These are phyloP conservation scores for Effrenium voratum DNA, from an alignment of 73 alveolate genomes.

Conservation along the genomic window DNA sequence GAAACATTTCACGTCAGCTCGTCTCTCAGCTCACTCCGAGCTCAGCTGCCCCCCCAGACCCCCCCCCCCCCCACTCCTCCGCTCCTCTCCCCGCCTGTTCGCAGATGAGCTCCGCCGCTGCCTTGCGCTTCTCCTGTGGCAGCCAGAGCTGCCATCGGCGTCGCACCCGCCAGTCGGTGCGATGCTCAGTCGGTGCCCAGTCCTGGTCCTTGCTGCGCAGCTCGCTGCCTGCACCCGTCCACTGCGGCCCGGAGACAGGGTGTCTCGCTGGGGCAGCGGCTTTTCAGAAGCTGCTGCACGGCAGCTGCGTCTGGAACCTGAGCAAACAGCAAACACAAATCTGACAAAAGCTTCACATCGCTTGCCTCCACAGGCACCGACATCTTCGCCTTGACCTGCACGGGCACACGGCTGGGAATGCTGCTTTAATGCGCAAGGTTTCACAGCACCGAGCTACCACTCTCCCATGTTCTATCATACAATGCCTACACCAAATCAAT, in stretches of 20 bases:
- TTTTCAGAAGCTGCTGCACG: not conserved
- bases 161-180: not conserved
- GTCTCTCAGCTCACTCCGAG: too few species aligned
- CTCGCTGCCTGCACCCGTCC: not conserved
- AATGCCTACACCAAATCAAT: too few species aligned
- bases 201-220: too few species aligned
- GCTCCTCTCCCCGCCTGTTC: not conserved
- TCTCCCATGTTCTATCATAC: too few species aligned
- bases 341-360: not conserved
- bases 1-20: not conserved
- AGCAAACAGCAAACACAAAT: not conserved
- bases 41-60: too few species aligned
- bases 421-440: too few species aligned
- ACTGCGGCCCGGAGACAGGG: not conserved
- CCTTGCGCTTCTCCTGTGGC: not conserved
- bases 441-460: too few species aligned
- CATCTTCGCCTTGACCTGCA: too few species aligned
- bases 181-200: too few species aligned
- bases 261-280: not conserved
- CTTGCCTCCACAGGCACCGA: too few species aligned
- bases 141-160: not conserved
- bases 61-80: not conserved
- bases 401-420: too few species aligned
- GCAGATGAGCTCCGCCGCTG: slow-evolving; percentile 19
- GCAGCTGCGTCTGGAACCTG: not conserved